Base-by-base conservation (phyloP, 208 protist species). In the Trypanosoma cruzi region DNA sequence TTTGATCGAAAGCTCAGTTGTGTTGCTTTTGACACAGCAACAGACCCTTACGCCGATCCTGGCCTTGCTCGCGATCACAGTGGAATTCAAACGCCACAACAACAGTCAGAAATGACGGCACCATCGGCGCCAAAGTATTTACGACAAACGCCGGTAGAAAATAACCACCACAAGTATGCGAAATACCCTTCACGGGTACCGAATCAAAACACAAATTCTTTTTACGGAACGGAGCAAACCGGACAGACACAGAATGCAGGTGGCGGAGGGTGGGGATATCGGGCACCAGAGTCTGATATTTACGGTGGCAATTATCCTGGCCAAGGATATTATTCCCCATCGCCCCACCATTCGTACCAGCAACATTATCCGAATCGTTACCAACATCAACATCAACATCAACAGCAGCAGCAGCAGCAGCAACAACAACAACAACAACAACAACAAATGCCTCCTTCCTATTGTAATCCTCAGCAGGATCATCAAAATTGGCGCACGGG, bases 401-500 rank as follows among this genome's bases (percentile, higher is more conserved):
- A 56, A 50, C 32, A 55, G 11, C 37, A 63, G 26, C 29, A 18
- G 29, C 20, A 16, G 2, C 26, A 34, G 20, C 11, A 57, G 34
- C 32, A 55, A n/a, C 37, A 63, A 40, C 29, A 18, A 44, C 20
- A 16, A 7, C 26, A 34, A 8, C 11, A 57, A n/a, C 54, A 71
- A 36, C 42, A 71, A n/a, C 32, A 61, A 54, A 11, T 26, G 2
- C 14, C 26, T 67, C 50, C 62, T 44, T 50, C 44, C 7, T 71
- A 64, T 36, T 55, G 18, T 53, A 18, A n/a, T 40, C 56, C 53
- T 31, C 66, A 61, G 28, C 31, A 63, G 20, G 56, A 56, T 10
- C 16, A 26, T 61, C 66, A 71, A 20, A 37, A 28, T 31, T 71
- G 66, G 66, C 10, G n/a, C 16, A 22, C 20, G 11, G 56, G 40